phyloP scores from a whole-genome alignment of 176 grass and related monocot species.

The Hyparrhenia diplandra region DNA sequence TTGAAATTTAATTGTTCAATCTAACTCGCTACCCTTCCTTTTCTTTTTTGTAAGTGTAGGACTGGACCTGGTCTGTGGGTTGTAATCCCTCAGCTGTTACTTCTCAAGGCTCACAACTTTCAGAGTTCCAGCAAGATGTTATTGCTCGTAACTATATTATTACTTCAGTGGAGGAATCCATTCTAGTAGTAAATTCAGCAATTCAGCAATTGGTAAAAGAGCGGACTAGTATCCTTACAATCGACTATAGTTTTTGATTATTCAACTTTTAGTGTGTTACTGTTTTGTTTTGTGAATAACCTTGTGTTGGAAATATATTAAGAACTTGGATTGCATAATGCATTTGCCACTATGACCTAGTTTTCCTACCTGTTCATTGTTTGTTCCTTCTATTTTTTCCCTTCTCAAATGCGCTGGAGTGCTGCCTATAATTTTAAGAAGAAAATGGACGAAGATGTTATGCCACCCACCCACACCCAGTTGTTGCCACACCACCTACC shows the following conservation, averaged over 20 bases:
- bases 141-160: constrained; percentile 86
- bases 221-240: constrained; percentile 64
- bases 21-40: not conserved
- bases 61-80: constrained; percentile 98
- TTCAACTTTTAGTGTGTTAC: constrained; percentile 9
- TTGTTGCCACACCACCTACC: not conserved
- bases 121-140: constrained; percentile 68
- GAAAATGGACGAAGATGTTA: not conserved
- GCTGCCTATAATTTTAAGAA: not conserved
- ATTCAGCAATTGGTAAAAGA: constrained; percentile 59
- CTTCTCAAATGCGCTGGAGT: not conserved
- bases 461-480: not conserved
- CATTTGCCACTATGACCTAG: not conserved
- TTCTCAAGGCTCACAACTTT: constrained; percentile 76
- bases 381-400: not conserved
- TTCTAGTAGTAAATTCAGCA: constrained; percentile 74
- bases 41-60: constrained; percentile 36
- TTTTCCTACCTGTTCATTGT: not conserved
- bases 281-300: constrained; percentile 16
- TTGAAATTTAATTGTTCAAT: not conserved
- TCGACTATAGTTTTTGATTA: constrained; percentile 5
- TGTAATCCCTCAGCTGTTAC: constrained; percentile 82
- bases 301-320: not conserved
- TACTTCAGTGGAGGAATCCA: constrained; percentile 87
- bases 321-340: not conserved